phyloP scores from a whole-genome alignment of 169 alveolate species.

The Sarcocystis neurona region DNA sequence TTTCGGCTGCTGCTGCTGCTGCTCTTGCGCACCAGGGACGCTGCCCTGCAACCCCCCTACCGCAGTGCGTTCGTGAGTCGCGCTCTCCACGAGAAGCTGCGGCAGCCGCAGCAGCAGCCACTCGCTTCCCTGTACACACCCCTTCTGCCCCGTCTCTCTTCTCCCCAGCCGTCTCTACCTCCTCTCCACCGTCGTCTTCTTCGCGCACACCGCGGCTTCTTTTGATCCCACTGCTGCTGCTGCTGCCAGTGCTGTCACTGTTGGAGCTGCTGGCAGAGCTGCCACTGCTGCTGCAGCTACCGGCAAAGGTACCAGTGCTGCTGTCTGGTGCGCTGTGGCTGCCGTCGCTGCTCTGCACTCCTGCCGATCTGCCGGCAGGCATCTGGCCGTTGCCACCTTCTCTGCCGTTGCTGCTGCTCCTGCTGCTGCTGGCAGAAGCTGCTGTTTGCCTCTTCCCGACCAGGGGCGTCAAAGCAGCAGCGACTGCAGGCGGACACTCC shows the following conservation, averaged over 20 bases:
- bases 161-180: no score
- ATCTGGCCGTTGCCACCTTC: not conserved
- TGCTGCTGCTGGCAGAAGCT: constrained; percentile 19
- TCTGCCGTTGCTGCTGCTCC: not conserved
- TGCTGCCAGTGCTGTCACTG: no score
- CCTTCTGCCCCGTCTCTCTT: no score
- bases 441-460: no score
- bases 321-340: no score
- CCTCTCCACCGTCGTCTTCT: no score
- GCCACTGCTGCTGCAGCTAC: constrained; percentile 25
- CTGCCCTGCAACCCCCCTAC: not conserved
- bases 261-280: no score
- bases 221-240: no score
- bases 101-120: constrained; percentile 37
- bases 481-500: not conserved
- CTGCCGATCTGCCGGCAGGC: not conserved
- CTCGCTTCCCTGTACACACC: no score
- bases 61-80: not conserved
- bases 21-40: not conserved
- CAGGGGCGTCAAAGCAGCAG: not conserved
- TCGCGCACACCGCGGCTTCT: no score
- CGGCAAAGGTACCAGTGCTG: constrained; percentile 31
- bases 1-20: not conserved
- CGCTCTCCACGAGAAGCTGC: constrained; percentile 13
- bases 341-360: constrained; percentile 4